Evolutionary conservation across 2,329 filamentous ascomycete genomes (phyloP).

Genomic region (Aspergillus sp.): DNA sequence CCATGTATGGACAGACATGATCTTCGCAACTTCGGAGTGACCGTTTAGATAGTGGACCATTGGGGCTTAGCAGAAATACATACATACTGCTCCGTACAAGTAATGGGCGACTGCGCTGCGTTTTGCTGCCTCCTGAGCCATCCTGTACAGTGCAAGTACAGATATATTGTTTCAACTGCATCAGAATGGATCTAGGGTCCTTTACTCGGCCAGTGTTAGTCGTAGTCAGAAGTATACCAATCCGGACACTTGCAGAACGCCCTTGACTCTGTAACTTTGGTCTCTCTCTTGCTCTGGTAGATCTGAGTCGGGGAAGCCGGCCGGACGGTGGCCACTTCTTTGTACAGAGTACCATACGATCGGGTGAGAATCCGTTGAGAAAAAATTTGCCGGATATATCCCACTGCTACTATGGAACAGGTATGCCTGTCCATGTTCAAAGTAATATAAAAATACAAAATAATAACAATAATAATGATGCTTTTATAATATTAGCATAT

Average conservation of each 20-base stretch:
- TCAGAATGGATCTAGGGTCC: too few species aligned
- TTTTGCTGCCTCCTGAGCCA: neutral
- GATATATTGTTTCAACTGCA: too few species aligned
- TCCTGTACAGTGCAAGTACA: neutral
- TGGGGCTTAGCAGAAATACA: neutral
- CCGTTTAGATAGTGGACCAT: neutral
- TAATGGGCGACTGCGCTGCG: neutral
- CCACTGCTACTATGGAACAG: too few species aligned
- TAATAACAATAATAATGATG: neutral
- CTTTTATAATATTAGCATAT: neutral
- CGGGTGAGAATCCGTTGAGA: constrained; percentile 4
- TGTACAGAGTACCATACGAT: neutral
- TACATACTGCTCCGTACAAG: neutral
- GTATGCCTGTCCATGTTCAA: neutral
- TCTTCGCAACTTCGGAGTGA: neutral
- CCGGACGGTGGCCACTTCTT: neutral
- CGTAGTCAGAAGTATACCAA: neutral
- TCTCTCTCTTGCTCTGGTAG: neutral
- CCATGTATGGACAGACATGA: neutral
- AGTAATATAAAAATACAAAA: neutral
- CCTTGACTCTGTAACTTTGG: neutral
- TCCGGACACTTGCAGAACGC: neutral
- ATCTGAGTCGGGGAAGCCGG: neutral
- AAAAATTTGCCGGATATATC: neutral
- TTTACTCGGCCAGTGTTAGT: too few species aligned